Base-by-base conservation (phyloP, 108 stramenopile genomes). In the Cyclotella kingstonii region DNA sequence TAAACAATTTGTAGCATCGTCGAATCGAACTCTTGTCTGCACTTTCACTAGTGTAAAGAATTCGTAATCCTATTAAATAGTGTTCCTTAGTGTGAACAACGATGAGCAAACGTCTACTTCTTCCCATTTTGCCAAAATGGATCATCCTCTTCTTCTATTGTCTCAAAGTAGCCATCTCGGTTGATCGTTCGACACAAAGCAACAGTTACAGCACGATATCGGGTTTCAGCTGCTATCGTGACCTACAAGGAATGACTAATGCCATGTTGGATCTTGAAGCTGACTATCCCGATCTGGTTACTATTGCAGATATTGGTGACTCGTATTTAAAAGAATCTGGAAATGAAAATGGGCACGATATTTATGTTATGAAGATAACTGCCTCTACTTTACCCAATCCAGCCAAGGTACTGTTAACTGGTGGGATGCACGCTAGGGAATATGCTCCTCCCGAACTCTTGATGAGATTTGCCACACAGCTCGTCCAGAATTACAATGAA, bases 401-500 rank as follows among this genome's bases (percentile, higher is more conserved):
- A 7, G 29, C 54, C 40, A 62, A 70, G 44, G 77, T 70, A 0
- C 29, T 78, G 30, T 15, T 68, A 21, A 73, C 57, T 15, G 50
- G 33, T 15, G 77, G 77, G 25, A 26, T 73, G 0, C 77, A 78
- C 34, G 65, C 71, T 10, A 35, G 77, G 4, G 77, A 78, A 34
- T 62, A 35, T 7, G 66, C 77, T 18, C 77, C 77, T 14, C 66
- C 66, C 0, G 71, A 78, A 48, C 42, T 78, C 6, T 11, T 56
- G 26, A 26, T 48, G 22, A 31, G 72, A 35, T 73, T 64, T 8
- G 60, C 51, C 19, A 58, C 47, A 8, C 0, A 22, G 15, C 33
- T 78, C 6, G 22, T 73, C 1, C 22, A 68, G 0, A 40, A 39
- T 4, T 78, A 78, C 62, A 54, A 49, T 28, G 9, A 34, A 0